These are phyloP conservation scores for Trichocladium uniseriatum DNA, from an alignment of 495 filamentous ascomycete species.

Conservation along the genomic window DNA sequence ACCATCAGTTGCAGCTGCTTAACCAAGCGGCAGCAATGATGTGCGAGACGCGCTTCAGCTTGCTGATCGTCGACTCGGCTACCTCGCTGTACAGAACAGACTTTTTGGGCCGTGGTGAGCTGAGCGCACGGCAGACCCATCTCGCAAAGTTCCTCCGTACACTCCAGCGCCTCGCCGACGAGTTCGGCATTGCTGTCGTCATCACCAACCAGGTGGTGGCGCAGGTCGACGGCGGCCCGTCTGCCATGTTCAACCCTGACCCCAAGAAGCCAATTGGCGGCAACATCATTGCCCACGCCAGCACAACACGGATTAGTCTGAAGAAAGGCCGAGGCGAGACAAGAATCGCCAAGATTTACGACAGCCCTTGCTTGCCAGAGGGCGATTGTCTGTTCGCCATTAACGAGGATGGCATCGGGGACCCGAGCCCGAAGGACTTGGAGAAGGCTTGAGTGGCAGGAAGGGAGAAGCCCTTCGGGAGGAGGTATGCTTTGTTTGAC, in stretches of 20 bases:
- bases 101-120: slow-evolving; percentile 87
- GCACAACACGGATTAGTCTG: slow-evolving; percentile 78
- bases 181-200: slow-evolving; percentile 96
- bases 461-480: neutral
- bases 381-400: slow-evolving; percentile 96
- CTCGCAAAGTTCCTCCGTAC: slow-evolving; percentile 96
- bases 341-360: slow-evolving; percentile 96
- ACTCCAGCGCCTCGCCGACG: slow-evolving; percentile 86
- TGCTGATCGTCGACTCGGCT: slow-evolving; percentile 89
- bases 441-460: slow-evolving; percentile 49
- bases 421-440: slow-evolving; percentile 89
- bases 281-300: slow-evolving; percentile 97
- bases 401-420: slow-evolving; percentile 90
- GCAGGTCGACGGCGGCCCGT: slow-evolving; percentile 92
- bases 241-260: slow-evolving; percentile 96
- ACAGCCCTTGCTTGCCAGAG: slow-evolving; percentile 93
- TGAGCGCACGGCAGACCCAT: slow-evolving; percentile 82
- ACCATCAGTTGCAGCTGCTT: slow-evolving; percentile 89
- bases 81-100: slow-evolving; percentile 94
- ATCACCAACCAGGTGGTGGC: slow-evolving; percentile 99
- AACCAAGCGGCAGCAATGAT: slow-evolving; percentile 97
- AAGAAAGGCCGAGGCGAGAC: slow-evolving; percentile 96
- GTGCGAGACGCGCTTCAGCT: slow-evolving; percentile 95
- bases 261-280: slow-evolving; percentile 98
- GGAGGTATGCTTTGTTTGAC: neutral